Percentiles rank a stretch among this genome's conserved stretches.
phyloP scores from a whole-genome alignment of 2,329 filamentous ascomycete genomes.

The Fusarium sarcochroum region DNA sequence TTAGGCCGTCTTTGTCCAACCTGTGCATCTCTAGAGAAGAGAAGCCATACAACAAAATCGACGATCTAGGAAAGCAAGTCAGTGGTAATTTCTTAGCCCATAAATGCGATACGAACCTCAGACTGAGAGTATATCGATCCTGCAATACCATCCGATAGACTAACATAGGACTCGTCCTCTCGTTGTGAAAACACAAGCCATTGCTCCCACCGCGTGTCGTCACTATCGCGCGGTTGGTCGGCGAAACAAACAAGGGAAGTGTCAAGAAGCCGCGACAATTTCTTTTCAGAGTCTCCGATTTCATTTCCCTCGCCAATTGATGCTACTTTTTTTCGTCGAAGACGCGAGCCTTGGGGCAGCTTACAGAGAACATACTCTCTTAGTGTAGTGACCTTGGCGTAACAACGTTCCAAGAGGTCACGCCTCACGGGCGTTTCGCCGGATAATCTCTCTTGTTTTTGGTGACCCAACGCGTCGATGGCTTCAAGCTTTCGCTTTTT shows the following conservation, averaged over 20 bases:
- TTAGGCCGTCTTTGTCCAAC: conserved; percentile 65
- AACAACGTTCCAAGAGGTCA: conserved; percentile 78
- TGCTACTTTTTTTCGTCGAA: conserved; percentile 70
- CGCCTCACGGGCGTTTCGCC: conserved; percentile 59
- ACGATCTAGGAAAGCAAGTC: conserved; percentile 70
- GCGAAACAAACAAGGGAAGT: conserved; percentile 74
- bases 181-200: conserved; percentile 74
- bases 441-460: conserved; percentile 27
- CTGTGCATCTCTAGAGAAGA: conserved; percentile 74
- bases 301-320: conserved; percentile 56
- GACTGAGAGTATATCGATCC: conserved; percentile 69
- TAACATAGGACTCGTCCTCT: conserved; percentile 70
- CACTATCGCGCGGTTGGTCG: conserved; percentile 46
- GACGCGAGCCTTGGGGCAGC: conserved; percentile 76
- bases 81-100: conserved; percentile 18
- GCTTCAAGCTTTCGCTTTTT: conserved; percentile 48
- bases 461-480: conserved; percentile 43
- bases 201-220: conserved; percentile 64
- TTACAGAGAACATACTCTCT: conserved; percentile 77
- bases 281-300: conserved; percentile 53
- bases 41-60: conserved; percentile 81
- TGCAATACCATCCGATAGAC: conserved; percentile 62
- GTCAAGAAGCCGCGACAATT: conserved; percentile 74
- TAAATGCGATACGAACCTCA: conserved; percentile 64
- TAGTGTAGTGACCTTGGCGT: conserved; percentile 74